Evolutionary conservation across 148 eudicot genomes (phyloP), one percentile per base, ranked within the genome.

Genomic region (Euryodendron excelsum): DNA sequence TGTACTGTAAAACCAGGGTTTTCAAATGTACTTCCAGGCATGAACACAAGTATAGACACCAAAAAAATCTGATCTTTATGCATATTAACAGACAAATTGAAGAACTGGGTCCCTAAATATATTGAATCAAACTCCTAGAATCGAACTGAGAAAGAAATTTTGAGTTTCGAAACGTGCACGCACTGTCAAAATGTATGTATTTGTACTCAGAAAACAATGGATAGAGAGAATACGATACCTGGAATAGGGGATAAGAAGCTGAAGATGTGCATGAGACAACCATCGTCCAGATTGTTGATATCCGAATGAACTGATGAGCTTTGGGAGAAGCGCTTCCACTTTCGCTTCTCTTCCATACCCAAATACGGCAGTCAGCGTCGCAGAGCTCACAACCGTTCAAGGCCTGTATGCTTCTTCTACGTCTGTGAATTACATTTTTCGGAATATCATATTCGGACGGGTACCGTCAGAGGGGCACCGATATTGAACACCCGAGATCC

Each of bases 231-330:
- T 4, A 61, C 62, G 59, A 77, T 80, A 96, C 99, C 99, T 82
- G 99, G 99, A 60, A 96, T 91, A 23, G 97, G 99, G 82, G 90
- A 88, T 72, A 96, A 88, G 86, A 96, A 96, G 85, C 94, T 91
- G 84, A 96, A 91, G 77, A 96, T 93, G 69, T 91, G 99, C 99
- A 96, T 96, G 10, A 93, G 91, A 78, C 99, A 96, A 30, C 97
- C 98, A 87, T 96, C 98, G 75, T 96, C 99, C 53, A 96, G 85
- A 80, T 89, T 76, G 79, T 82, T 96, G 25, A 96, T 80, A 36
- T 76, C 78, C 8, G 79, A 61, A 44, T 75, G 70, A 78, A 80
- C 34, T 4, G 67, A 69, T 36, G 77, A 30, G 68, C 80, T 83
- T 52, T 83, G 56, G 10, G 85, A 76, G 63, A 81, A 79, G 65